A percentile compares a stretch with the other conserved stretches of the same genome.
Conservation (phyloP, 1,284 basidiomycete genomes). For the Earliella scabrosa region DNA sequence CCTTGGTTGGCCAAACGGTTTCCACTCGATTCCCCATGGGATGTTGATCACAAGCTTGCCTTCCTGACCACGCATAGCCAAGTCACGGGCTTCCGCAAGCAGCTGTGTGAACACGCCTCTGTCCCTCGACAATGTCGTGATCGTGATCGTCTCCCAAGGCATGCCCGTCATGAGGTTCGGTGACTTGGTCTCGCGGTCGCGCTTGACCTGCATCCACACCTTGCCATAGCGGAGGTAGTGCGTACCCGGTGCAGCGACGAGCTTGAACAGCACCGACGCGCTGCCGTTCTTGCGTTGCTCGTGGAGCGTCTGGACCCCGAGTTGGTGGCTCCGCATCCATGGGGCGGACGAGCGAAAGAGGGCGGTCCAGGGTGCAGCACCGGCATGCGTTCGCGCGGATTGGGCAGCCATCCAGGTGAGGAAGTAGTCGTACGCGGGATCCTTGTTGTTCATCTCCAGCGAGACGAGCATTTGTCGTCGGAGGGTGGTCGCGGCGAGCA, state of each 20-base stretch:
- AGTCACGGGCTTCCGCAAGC: conserved; percentile 85
- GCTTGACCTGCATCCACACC: conserved; percentile 96
- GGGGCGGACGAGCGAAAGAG: conserved; percentile 37
- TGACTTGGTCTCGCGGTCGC: conserved; percentile 92
- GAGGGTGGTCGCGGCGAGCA: conserved; percentile 75
- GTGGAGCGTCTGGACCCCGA: conserved; percentile 92
- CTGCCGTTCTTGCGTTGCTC: conserved; percentile 91
- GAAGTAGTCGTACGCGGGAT: conserved; percentile 96
- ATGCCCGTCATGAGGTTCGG: conserved; percentile 91
- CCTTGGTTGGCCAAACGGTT: conserved; percentile 92
- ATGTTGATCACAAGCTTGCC: conserved; percentile 97
- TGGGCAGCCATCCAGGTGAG: conserved; percentile 93
- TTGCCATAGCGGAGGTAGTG: conserved; percentile 92
- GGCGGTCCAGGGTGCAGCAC: conserved; percentile 32
- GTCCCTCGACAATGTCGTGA: conserved; percentile 91
- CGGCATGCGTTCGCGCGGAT: conserved; percentile 41
- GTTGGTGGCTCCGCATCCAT: conserved; percentile 84
- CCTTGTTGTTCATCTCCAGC: conserved; percentile 96
- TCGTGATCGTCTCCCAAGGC: conserved; percentile 97
- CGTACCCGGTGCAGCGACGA: conserved; percentile 94
- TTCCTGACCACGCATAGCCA: conserved; percentile 87
- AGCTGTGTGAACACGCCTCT: conserved; percentile 82
- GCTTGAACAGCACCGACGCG: conserved; percentile 85
- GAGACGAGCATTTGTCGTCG: conserved; percentile 93
- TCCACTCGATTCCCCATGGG: conserved; percentile 97